A percentile compares a stretch with the other conserved stretches of the same genome.
Conservation (phyloP, 768 basidiomycete genomes). For the Hortiboletus campestris region DNA sequence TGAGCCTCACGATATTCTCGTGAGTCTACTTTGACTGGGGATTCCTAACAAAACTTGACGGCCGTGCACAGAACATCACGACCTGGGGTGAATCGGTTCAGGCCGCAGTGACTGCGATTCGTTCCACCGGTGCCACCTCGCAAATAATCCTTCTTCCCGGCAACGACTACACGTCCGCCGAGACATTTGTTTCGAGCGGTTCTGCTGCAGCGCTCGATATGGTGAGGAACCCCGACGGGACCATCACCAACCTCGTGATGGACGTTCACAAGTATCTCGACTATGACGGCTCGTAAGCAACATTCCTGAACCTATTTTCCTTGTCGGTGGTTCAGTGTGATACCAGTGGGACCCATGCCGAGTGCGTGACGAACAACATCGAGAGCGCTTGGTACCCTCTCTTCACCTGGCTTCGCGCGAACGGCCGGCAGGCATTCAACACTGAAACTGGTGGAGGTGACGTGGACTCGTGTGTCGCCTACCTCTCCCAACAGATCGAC, state of each 20-base stretch:
- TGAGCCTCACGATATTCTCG: slow-evolving; percentile 58
- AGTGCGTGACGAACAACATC: slow-evolving; percentile 57
- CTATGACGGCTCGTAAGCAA: slow-evolving; percentile 45
- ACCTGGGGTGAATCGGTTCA: slow-evolving; percentile 52
- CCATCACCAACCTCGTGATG: slow-evolving; percentile 46
- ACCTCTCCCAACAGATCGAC: slow-evolving; percentile 44
- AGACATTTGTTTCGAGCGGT: slow-evolving; percentile 48
- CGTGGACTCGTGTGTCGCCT: slow-evolving; percentile 44
- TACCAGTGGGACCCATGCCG: slow-evolving; percentile 37
- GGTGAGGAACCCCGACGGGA: slow-evolving; percentile 47
- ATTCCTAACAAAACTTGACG: not conserved
- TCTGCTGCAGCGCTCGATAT: slow-evolving; percentile 48
- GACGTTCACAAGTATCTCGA: slow-evolving; percentile 68
- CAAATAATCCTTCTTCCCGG: slow-evolving; percentile 59
- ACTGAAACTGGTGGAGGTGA: slow-evolving; percentile 65
- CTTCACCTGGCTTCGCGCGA: slow-evolving; percentile 45
- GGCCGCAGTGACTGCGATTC: slow-evolving; percentile 61
- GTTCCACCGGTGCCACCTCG: slow-evolving; percentile 45
- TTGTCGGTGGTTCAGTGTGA: not conserved
- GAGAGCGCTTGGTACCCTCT: slow-evolving; percentile 45
- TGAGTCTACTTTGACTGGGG: slow-evolving; percentile 1
- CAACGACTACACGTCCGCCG: slow-evolving; percentile 54
- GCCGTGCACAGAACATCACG: slow-evolving; percentile 31
- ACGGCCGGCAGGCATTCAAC: slow-evolving; percentile 54
- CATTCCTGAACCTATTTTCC: not conserved